Evolutionary conservation across 2,329 filamentous ascomycete genomes (phyloP), one percentile per base, ranked within the genome.

Genomic region (Dactylellina drechsleri): DNA sequence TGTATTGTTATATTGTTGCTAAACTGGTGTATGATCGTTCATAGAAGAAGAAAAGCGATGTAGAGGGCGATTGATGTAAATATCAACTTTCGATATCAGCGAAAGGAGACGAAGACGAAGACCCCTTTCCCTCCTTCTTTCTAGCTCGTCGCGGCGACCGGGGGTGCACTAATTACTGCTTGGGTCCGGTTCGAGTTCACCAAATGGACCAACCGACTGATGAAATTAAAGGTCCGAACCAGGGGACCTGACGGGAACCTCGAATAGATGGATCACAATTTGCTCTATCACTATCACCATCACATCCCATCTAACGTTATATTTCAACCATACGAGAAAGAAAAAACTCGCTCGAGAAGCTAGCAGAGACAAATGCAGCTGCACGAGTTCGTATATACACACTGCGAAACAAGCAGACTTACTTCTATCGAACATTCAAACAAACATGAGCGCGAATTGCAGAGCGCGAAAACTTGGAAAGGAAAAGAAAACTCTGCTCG

Each of bases 151-250:
- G 31, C 49, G 54, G 53, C 26, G 62, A 61, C 68, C 61, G 49
- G 68, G 68, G 68, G 49, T 18, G 23, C 31, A 36, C 6, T 36
- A 36, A 36, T 36, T 36, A 36, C 31, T 36, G 31, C 31, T 36
- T 36, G 10, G 23, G 31, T 36, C 5, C 10, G 31, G 10, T 36
- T 36, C 31, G 10, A 36, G 31, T 36, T 36, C 31, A 36, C 31
- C 31, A 5, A 36, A 36, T 36, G 31, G 31, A 36, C 31, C 31
- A 18, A 16, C 10, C 12, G 41, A 50, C 61, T 54, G 54, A 62
- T 62, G 71, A 75, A 75, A 75, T 75, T 75, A 75, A 75, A 75
- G 71, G 71, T 59, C 64, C 64, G 71, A 68, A 64, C 71, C 61
- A 66, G 70, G 70, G 31, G 31, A 36, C 31, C 31, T 36, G 6